These are phyloP conservation scores for Cubamyces lactineus DNA, from an alignment of 768 basidiomycete species.

Conservation along the genomic window DNA sequence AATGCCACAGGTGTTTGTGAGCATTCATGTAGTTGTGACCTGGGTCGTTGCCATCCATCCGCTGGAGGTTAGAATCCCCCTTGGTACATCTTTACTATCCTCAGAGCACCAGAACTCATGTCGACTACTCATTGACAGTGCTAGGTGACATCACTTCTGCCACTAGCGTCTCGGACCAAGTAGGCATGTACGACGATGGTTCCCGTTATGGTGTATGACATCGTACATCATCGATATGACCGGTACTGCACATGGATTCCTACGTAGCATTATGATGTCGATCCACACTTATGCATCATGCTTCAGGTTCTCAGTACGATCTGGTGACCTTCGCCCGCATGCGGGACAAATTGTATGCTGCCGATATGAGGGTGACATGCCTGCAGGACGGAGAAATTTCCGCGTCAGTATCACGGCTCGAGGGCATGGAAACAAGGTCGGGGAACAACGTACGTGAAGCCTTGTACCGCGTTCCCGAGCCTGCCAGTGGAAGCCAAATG, in stretches of 20 bases:
- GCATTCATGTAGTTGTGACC: conserved; percentile 42
- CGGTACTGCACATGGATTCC: no score
- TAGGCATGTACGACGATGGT: no score
- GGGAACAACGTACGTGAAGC: conserved; percentile 68
- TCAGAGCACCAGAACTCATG: no score
- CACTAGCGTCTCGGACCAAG: no score
- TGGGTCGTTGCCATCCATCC: conserved; percentile 59
- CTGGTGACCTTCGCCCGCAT: conserved; percentile 41
- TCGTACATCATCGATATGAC: no score
- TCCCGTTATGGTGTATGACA: no score
- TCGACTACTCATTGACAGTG: no score
- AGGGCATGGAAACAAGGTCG: background rate
- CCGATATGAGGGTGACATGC: conserved; percentile 84
- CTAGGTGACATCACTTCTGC: no score
- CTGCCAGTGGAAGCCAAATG: conserved; percentile 43
- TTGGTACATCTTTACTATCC: no score
- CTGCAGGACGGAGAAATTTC: conserved; percentile 37
- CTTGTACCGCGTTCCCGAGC: conserved; percentile 86
- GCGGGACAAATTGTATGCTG: conserved; percentile 81
- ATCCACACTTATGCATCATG: no score
- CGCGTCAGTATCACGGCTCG: background rate
- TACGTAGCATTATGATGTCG: no score
- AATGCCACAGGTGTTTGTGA: no score
- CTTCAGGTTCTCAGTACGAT: background rate
- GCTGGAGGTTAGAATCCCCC: conserved; percentile 89